phyloP scores from a whole-genome alignment of 2,329 filamentous ascomycete species.

The Lomentospora prolificans region DNA sequence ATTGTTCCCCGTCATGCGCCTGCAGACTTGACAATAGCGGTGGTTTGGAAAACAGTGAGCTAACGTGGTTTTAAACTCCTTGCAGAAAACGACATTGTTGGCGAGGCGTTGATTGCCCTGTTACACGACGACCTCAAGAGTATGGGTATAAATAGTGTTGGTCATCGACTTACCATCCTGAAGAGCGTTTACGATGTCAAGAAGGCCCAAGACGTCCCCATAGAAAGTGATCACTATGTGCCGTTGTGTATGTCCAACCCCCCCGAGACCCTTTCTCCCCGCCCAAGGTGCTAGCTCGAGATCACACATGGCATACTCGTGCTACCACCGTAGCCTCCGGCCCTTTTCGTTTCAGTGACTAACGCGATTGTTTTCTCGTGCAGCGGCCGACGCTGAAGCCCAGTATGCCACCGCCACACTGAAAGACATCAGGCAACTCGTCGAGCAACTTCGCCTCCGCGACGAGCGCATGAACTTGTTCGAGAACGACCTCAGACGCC shows the following conservation, averaged over 20 bases:
- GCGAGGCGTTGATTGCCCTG: constrained; percentile 79
- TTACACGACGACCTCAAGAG: constrained; percentile 91
- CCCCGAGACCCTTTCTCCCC: background rate
- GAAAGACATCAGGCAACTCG: constrained; percentile 85
- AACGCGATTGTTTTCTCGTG: constrained; percentile 9
- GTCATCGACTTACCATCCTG: constrained; percentile 86
- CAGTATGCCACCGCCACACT: constrained; percentile 82
- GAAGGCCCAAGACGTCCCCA: constrained; percentile 80
- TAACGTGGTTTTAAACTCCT: background rate
- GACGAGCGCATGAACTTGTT: constrained; percentile 81
- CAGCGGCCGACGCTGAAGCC: constrained; percentile 81
- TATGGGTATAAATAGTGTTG: constrained; percentile 86
- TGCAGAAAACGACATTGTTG: constrained; percentile 85
- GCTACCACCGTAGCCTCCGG: too few relatives aligned
- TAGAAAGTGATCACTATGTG: constrained; percentile 89
- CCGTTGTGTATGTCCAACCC: constrained; percentile 62
- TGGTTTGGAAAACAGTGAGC: background rate
- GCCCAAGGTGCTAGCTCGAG: background rate
- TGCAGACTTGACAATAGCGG: background rate
- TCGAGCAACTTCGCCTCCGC: constrained; percentile 78
- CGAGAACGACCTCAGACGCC: constrained; percentile 71
- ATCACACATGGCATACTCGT: background rate
- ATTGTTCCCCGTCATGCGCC: background rate
- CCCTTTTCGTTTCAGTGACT: too few relatives aligned
- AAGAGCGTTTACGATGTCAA: constrained; percentile 97